phyloP scores from a whole-genome alignment of 78 protist genomes.

The Dictyostelium citrinum region DNA sequence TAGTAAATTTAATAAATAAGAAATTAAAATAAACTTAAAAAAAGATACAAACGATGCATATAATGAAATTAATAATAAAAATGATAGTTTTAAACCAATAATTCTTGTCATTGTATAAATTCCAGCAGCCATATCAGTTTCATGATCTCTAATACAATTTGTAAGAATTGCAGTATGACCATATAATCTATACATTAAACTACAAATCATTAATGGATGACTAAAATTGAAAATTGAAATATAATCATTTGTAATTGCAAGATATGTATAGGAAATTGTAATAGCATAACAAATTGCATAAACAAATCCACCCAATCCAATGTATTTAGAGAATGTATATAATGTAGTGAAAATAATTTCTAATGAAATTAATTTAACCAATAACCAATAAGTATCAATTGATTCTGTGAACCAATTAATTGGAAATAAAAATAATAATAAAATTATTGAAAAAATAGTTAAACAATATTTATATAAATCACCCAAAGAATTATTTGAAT shows the following conservation, averaged over 20 bases:
- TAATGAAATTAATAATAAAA: neutral
- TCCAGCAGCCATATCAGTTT: neutral
- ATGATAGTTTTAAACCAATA: neutral
- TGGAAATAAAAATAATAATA: neutral
- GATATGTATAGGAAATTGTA: neutral
- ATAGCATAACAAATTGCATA: neutral
- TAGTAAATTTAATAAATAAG: too few species aligned
- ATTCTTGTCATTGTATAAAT: neutral
- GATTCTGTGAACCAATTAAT: neutral
- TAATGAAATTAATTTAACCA: neutral
- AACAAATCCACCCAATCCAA: neutral
- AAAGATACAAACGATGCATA: neutral
- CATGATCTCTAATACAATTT: constrained; percentile 14
- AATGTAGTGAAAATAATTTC: neutral
- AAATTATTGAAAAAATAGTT: neutral
- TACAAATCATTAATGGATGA: neutral
- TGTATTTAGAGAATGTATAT: neutral
- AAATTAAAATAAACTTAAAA: too few species aligned
- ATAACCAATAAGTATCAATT: neutral
- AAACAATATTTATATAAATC: neutral
- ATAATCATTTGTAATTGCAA: neutral
- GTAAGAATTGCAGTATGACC: neutral
- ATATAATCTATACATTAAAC: neutral
- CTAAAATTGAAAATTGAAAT: neutral
- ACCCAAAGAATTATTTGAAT: neutral